phyloP scores from a whole-genome alignment of 768 basidiomycete genomes.

The Serendipita sp. region DNA sequence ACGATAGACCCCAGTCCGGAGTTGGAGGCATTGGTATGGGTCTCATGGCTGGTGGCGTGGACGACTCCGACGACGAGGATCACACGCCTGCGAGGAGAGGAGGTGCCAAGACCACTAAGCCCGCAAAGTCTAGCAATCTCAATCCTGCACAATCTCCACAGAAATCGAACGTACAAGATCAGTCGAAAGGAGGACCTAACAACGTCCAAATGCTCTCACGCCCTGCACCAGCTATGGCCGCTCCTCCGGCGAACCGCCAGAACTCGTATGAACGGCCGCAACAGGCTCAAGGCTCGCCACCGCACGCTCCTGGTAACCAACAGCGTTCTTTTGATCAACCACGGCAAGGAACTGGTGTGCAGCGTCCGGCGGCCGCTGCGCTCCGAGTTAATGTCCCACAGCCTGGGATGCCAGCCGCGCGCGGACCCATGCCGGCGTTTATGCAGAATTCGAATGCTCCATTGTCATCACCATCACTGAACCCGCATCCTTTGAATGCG shows the following conservation, averaged over 20 bases:
- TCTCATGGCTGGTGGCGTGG: slow-evolving; percentile 29
- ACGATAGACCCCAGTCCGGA: slow-evolving; percentile 31
- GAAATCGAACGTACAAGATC: slow-evolving; percentile 11
- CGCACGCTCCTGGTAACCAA: slow-evolving; percentile 4
- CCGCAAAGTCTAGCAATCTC: slow-evolving; percentile 2
- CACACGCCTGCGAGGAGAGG: not conserved
- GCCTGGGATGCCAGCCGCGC: slow-evolving; percentile 20
- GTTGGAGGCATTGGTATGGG: slow-evolving; percentile 38
- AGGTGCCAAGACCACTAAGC: not conserved
- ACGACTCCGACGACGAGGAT: slow-evolving; percentile 29
- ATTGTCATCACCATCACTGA: not conserved
- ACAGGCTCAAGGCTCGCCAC: slow-evolving; percentile 10
- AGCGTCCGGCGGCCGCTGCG: slow-evolving; percentile 9
- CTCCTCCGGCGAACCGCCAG: slow-evolving; percentile 16
- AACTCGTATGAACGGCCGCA: slow-evolving; percentile 12
- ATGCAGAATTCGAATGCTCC: slow-evolving; percentile 8
- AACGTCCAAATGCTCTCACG: slow-evolving; percentile 27
- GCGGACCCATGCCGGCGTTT: slow-evolving; percentile 14
- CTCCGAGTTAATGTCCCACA: slow-evolving; percentile 21
- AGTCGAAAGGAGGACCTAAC: slow-evolving; percentile 26
- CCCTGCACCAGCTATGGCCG: slow-evolving; percentile 28
- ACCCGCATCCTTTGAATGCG: slow-evolving; percentile 59
- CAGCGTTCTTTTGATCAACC: not conserved
- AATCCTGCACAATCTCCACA: slow-evolving; percentile 10
- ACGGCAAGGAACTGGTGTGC: not conserved